phyloP scores from a whole-genome alignment of 2,329 filamentous ascomycete species.

The Hysterium pulicare region DNA sequence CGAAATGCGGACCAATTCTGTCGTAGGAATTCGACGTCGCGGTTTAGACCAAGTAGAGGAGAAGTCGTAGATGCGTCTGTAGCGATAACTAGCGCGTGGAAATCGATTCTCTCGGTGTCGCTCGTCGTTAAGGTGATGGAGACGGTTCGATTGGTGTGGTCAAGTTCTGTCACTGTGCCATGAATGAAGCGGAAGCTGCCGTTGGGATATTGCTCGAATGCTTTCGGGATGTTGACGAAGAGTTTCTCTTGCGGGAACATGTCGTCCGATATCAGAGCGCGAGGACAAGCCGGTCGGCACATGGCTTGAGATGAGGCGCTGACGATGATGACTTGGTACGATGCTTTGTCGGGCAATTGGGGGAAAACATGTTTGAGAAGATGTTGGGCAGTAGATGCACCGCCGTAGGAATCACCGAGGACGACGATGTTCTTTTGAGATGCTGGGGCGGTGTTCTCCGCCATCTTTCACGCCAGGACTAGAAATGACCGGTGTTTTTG shows the following conservation, averaged over 20 bases:
- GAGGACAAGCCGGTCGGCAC: constrained; percentile 31
- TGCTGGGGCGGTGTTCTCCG: constrained; percentile 1
- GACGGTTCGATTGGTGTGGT: constrained; percentile 33
- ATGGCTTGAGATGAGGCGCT: constrained; percentile 29
- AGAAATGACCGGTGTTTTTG: not conserved
- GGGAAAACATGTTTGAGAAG: constrained; percentile 32
- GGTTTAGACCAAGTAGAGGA: constrained; percentile 34
- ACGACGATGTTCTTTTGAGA: constrained; percentile 31
- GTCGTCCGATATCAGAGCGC: constrained; percentile 34
- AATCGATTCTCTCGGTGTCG: constrained; percentile 24
- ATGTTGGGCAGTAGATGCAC: constrained; percentile 35
- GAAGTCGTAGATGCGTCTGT: constrained; percentile 36
- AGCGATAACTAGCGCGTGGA: constrained; percentile 35
- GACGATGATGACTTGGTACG: constrained; percentile 35
- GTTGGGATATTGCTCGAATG: constrained; percentile 31
- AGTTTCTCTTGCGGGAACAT: constrained; percentile 30
- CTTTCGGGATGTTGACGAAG: constrained; percentile 33
- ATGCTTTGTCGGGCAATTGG: constrained; percentile 17
- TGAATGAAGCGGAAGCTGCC: constrained; percentile 37
- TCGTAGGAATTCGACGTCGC: constrained; percentile 30
- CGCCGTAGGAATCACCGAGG: constrained; percentile 38
- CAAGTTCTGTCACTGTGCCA: constrained; percentile 26
- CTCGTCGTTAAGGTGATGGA: constrained; percentile 21
- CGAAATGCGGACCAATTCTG: constrained; percentile 36
- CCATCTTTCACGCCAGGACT: constrained; percentile 2